A percentile compares a stretch with the other conserved stretches of the same genome.
phyloP scores from a whole-genome alignment of 768 basidiomycete species.

The Auriscalpium orientale region DNA sequence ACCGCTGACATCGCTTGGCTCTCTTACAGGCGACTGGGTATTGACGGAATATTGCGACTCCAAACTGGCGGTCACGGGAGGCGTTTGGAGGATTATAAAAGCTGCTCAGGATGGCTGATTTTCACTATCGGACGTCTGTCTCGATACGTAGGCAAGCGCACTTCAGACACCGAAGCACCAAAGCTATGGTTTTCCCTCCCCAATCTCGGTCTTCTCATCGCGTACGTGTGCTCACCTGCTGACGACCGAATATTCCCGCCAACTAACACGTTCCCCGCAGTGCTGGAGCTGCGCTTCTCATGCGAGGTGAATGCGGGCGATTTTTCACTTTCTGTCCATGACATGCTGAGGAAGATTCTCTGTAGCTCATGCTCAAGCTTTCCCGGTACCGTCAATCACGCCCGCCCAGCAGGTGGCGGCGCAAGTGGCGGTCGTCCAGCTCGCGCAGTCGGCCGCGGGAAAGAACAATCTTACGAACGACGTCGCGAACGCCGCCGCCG shows the following conservation, averaged over 20 bases:
- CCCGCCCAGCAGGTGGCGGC: neutral
- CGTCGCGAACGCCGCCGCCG: neutral
- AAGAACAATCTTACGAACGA: neutral
- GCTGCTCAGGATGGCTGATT: neutral
- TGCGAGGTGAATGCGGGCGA: neutral
- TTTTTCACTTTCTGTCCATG: neutral
- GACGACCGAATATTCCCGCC: neutral
- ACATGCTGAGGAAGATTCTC: neutral
- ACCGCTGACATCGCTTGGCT: too few relatives aligned
- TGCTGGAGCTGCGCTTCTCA: neutral
- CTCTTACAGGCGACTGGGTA: too few relatives aligned
- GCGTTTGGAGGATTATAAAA: neutral
- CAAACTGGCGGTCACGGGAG: neutral
- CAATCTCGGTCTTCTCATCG: neutral
- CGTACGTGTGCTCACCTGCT: neutral
- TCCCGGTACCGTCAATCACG: neutral
- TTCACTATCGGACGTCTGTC: neutral
- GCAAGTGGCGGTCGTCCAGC: neutral
- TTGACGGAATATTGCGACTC: neutral
- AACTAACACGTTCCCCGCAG: neutral
- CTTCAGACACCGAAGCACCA: neutral
- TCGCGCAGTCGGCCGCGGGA: neutral
- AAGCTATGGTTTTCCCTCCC: neutral
- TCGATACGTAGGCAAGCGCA: neutral
- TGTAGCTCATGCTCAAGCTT: neutral